Conservation (phyloP, 2,329 filamentous ascomycete genomes). For the Aureobasidium sp. region DNA sequence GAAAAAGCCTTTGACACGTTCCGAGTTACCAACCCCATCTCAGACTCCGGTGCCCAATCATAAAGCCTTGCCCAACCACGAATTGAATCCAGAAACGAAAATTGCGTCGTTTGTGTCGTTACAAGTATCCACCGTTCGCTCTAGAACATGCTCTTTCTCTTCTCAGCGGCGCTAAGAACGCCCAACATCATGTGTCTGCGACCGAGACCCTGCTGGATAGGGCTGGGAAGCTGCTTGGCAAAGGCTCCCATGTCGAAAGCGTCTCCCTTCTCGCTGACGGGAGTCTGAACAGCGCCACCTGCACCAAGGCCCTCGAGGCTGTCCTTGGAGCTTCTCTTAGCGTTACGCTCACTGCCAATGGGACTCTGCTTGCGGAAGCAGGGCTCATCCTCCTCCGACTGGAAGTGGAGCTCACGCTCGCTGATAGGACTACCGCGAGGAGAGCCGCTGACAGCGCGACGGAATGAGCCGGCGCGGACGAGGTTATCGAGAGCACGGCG, state of each 20-base stretch:
- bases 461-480: conserved; percentile 78
- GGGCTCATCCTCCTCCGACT: conserved; percentile 66
- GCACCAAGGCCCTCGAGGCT: conserved; percentile 22
- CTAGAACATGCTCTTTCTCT: conserved; percentile 67
- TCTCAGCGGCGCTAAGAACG: conserved; percentile 77
- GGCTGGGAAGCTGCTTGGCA: conserved; percentile 26
- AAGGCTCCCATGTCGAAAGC: conserved; percentile 18
- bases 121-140: conserved; percentile 14
- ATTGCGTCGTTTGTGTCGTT: background rate
- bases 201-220: conserved; percentile 15
- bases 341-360: conserved; percentile 29
- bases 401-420: conserved; percentile 63
- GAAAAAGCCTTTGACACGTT: background rate
- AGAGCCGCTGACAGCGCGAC: conserved; percentile 61
- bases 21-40: background rate
- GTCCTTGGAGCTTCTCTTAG: conserved; percentile 27
- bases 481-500: conserved; percentile 87
- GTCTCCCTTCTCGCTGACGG: conserved; percentile 26
- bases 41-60: background rate
- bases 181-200: conserved; percentile 77
- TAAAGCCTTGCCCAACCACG: conserved; percentile 2
- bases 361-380: conserved; percentile 44
- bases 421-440: conserved; percentile 66
- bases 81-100: background rate
- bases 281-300: conserved; percentile 54